phyloP scores from a whole-genome alignment of 2,329 filamentous ascomycete species.

The Trichoderma sp. region DNA sequence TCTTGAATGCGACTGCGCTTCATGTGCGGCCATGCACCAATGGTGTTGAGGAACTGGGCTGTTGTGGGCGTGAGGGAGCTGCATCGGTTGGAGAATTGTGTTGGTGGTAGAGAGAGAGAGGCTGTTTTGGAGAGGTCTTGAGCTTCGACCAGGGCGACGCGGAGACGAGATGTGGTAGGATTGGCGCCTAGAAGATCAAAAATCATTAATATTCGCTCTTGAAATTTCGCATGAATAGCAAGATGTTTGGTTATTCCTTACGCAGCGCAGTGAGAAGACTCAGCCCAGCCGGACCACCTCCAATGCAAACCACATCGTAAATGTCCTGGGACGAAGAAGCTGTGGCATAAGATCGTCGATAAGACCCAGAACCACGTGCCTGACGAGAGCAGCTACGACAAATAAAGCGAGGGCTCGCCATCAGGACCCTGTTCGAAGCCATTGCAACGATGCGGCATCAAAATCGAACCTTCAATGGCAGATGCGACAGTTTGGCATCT shows the following conservation, averaged over 20 bases:
- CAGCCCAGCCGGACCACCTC: conserved; percentile 84
- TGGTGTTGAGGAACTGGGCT: conserved; percentile 74
- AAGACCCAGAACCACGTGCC: conserved; percentile 32
- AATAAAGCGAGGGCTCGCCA: conserved; percentile 37
- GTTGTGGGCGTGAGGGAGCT: conserved; percentile 91
- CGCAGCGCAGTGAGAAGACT: conserved; percentile 76
- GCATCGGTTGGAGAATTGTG: conserved; percentile 86
- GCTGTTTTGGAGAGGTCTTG: conserved; percentile 74
- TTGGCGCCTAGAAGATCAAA: conserved; percentile 60
- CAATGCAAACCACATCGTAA: conserved; percentile 91
- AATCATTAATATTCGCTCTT: neutral
- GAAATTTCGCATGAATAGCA: neutral
- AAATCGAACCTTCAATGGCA: conserved; percentile 10
- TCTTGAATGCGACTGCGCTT: conserved; percentile 72
- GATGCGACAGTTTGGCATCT: neutral
- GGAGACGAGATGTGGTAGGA: conserved; percentile 70
- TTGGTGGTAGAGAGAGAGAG: conserved; percentile 63
- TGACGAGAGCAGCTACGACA: conserved; percentile 48
- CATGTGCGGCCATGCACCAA: conserved; percentile 83
- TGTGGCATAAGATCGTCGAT: conserved; percentile 43
- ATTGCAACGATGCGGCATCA: conserved; percentile 23
- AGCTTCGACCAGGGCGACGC: conserved; percentile 84
- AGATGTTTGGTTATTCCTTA: conserved; percentile 36
- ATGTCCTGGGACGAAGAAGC: conserved; percentile 57
- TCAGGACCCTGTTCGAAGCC: conserved; percentile 29